Evolutionary conservation across 148 eudicot genomes (phyloP), one percentile per base, ranked within the genome.

Genomic region (Diospyros lotus): DNA sequence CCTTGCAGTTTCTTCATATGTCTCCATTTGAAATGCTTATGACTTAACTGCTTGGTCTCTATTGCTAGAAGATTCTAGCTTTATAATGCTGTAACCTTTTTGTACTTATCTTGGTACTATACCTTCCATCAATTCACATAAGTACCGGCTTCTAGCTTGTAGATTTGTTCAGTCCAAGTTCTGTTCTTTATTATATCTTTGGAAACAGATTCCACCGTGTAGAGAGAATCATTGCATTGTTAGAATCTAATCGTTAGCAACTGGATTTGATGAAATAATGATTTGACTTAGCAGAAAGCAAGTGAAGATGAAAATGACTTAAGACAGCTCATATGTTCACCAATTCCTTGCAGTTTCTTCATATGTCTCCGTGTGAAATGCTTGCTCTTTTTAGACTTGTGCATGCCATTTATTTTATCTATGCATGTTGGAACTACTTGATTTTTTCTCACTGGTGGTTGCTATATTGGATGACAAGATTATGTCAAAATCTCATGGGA

Each of bases 331-430:
- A 28, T 28, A 28, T 28, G 28, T 28, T 28, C 28, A 28, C 41
- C 83, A 91, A 56, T 93, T 96, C 82, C 92, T 97, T 77, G 99
- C 98, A 28, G 91, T 87, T 61, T 28, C 28, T 28, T 28, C 28
- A 28, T 28, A 28, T 28, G 28, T 28, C 28, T 28, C 28, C 28
- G 28, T 28, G 28, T 28, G 28, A 28, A 91, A 93, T 67, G 98
- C 60, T 43, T 60, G 28, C 28, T 28, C 0, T 0, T 28, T 28
- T 28, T 28, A 28, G 28, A 28, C 28, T 28, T 28, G 28, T 28
- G 28, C 28, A 28, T 28, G 28, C 28, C 28, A 28, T 28, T 28
- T 28, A 28, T 28, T 28, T 28, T 28, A 28, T 28, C 28, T 28
- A 28, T 28, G 28, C 28, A 28, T 28, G 28, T 28, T 28, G 28